These are phyloP conservation scores for Cladosporium sp. DNA, from an alignment of 2,329 filamentous ascomycete species.

Conservation along the genomic window DNA sequence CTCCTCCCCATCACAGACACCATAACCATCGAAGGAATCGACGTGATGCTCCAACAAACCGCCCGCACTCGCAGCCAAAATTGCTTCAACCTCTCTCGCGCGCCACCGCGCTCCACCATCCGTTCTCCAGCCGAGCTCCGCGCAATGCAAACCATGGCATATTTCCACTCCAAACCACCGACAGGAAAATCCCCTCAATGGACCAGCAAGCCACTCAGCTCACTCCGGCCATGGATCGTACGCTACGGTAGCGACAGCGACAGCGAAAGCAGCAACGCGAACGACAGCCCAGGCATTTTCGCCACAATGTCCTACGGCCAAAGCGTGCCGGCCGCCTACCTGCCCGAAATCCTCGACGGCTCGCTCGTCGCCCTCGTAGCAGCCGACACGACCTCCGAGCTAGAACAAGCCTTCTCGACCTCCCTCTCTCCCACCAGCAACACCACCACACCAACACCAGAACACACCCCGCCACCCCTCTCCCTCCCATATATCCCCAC, in stretches of 20 bases:
- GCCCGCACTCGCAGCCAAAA: constrained; percentile 1
- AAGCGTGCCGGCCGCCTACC: constrained; percentile 53
- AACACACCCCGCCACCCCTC: too few relatives aligned
- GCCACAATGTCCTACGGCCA: constrained; percentile 67
- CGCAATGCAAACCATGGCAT: constrained; percentile 75
- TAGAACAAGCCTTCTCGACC: background rate
- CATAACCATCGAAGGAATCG: constrained; percentile 65
- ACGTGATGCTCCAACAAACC: constrained; percentile 43
- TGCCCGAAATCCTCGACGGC: constrained; percentile 66
- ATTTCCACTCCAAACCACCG: constrained; percentile 58
- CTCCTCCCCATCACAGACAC: constrained; percentile 56
- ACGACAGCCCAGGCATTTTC: constrained; percentile 50
- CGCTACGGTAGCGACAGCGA: too few relatives aligned
- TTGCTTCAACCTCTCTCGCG: constrained; percentile 53
- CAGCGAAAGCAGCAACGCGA: too few relatives aligned
- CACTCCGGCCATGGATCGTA: constrained; percentile 58
- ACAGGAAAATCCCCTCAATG: constrained; percentile 34
- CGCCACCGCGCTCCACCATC: constrained; percentile 51
- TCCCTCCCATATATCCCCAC: constrained; percentile 60
- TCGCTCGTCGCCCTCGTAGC: constrained; percentile 64
- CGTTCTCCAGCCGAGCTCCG: constrained; percentile 63
- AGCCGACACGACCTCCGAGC: constrained; percentile 41
- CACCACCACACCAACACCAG: constrained; percentile 39
- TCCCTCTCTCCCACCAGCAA: background rate
- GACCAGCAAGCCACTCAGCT: constrained; percentile 53